Base-by-base conservation (phyloP, 768 basidiomycete species). In the Leccinum arenicola region DNA sequence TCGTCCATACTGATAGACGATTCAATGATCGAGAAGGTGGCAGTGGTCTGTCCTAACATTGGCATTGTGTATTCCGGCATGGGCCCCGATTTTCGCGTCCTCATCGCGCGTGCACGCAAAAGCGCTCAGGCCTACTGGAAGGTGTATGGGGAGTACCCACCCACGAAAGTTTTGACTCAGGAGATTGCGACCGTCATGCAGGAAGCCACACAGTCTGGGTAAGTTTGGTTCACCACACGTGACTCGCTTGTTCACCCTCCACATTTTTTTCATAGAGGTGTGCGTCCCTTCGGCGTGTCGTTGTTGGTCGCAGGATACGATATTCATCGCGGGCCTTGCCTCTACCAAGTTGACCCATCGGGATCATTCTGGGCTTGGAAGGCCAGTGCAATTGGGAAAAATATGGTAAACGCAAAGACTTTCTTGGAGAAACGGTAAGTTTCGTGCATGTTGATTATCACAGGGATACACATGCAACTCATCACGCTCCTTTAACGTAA, bases 291-390 rank as follows among this genome's bases (percentile, higher is more conserved):
- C 73, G 97, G 97, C 61, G 95, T 99, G 56, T 98, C 95, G 48
- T 79, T 99, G 57, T 82, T 99, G 53, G 95, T 99, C 38, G 96
- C 96, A 19, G 97, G 97, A 49, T 99, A 91, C 89, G 97, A 99
- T 73, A 80, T 81, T 67, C 88, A 89, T 71, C 88, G 93, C n/a
- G 97, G 97, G 23, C 93, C 95, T 63, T 89, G 87, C n/a, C 81
- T 99, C 64, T 98, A 97, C 77, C 97, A 99, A 75, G 95, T 99
- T 47, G 97, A 99, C 77, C 97, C 97, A 43, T 97, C 95, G 38
- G 97, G 97, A 56, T 94, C 93, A 33, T 99, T 93, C 78, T 99
- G 97, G 97, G 96, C 97, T 31, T 99, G 97, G 97, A 99, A 99
- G 73, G 97, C 97, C 8, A 96, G 94, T 71, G 97, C 97, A 11